Conservation (phyloP, 2,329 filamentous ascomycete genomes). For the Botrytis pseudocinerea region DNA sequence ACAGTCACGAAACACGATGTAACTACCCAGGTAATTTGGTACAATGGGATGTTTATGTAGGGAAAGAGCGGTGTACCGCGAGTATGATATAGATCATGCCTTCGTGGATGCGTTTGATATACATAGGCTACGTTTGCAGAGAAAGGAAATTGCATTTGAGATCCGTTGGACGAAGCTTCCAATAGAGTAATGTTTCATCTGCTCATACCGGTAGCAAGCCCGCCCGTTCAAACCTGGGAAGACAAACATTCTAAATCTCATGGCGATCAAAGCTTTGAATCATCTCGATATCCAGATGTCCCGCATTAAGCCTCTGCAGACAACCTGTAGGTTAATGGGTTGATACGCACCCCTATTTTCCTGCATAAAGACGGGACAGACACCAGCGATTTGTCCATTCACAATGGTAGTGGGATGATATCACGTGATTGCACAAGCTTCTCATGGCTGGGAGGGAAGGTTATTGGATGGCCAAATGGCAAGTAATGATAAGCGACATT, state of each 20-base stretch:
- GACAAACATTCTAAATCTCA: neutral
- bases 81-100: neutral
- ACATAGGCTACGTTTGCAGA: neutral
- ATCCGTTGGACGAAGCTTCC: conserved; percentile 13
- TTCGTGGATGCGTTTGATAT: neutral
- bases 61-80: conserved; percentile 14
- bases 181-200: conserved; percentile 9
- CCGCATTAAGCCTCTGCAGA: conserved; percentile 2
- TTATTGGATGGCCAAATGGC: neutral
- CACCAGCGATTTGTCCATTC: neutral
- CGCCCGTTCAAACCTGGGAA: neutral
- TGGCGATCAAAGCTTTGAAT: conserved; percentile 10
- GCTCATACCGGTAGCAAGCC: neutral
- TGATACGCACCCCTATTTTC: neutral
- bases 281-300: neutral
- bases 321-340: neutral
- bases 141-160: conserved; percentile 3
- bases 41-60: neutral
- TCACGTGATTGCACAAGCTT: neutral
- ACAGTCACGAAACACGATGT: neutral
- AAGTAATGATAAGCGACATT: neutral
- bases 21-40: neutral
- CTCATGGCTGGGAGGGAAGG: neutral
- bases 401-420: neutral
- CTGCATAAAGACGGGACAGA: neutral